A percentile compares a stretch with the other conserved stretches of the same genome.
Conservation (phyloP, 768 basidiomycete species). For the Leccinum rimulosum region DNA sequence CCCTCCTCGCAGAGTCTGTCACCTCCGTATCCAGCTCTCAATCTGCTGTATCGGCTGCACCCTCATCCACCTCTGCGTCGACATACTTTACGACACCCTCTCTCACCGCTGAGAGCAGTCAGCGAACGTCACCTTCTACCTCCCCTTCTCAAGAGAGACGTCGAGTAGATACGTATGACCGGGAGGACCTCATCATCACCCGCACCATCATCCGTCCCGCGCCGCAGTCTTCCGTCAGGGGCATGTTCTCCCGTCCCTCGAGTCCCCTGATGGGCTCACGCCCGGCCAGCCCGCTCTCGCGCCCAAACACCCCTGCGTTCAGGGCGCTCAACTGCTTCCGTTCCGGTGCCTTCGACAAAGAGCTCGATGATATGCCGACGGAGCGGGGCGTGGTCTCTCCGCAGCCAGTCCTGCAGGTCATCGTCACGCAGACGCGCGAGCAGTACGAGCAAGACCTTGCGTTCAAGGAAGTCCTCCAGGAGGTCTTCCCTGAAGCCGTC, state of each 20-base stretch:
- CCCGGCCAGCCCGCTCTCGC: conserved; percentile 23
- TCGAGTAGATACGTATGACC: conserved; percentile 27
- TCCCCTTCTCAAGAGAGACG: conserved; percentile 10
- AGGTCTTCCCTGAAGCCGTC: conserved; percentile 27
- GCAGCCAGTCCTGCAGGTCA: conserved; percentile 31
- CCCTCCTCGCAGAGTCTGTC: conserved; percentile 15
- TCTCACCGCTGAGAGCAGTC: conserved; percentile 9
- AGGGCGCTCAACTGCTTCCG: conserved; percentile 36
- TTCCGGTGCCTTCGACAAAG: conserved; percentile 31
- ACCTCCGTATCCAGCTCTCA: conserved; percentile 7
- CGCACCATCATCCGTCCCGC: conserved; percentile 39
- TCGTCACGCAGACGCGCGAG: conserved; percentile 33
- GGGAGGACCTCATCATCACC: conserved; percentile 33
- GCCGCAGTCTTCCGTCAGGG: conserved; percentile 22
- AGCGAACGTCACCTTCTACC: conserved; percentile 2
- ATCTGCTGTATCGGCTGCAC: conserved; percentile 10
- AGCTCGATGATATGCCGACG: conserved; percentile 26
- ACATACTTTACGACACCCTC: conserved; percentile 24
- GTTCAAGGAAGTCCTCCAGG: conserved; percentile 30
- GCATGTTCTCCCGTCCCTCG: conserved; percentile 31
- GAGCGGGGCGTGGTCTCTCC: conserved; percentile 12
- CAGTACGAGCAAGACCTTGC: conserved; percentile 34
- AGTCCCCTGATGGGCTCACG: conserved; percentile 27
- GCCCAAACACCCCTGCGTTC: conserved; percentile 22
- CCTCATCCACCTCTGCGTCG: conserved; percentile 14